Base-by-base conservation (phyloP, 768 basidiomycete species). In the Lactarius vividus region DNA sequence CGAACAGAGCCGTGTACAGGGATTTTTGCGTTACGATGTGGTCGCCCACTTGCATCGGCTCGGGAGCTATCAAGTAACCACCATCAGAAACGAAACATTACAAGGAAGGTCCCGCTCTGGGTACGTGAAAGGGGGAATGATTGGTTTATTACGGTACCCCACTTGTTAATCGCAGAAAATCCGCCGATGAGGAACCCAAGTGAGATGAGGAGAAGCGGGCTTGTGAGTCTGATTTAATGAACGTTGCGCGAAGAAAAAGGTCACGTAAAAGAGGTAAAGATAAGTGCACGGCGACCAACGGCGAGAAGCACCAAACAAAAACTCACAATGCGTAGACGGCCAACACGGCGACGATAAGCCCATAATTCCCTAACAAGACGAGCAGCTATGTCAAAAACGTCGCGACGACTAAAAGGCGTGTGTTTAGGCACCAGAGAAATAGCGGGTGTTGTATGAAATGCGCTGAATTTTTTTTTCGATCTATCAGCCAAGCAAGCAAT, bases 371-470 rank as follows among this genome's bases (percentile, higher is more conserved):
- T 85, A 78, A 69, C 68, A 69, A 75, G 40, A 18, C 4, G 61
- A 64, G 10, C 44, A 56, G 33, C 15, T 8, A 56, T 20, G 62
- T 44, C 37, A 26, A 26, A 35, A 35, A 18, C 5, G 18, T 35
- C 28, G 29, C 16, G 1, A 44, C 29, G 6, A 37, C 35, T 23
- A 20, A 23, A 8, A 5, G 16, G 11, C 7, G 3, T n/a, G 7
- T 15, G 18, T 29, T 0, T 20, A 66, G 74, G 62, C 67, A 88
- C 88, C 88, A 64, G 91, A 92, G 77, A 92, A 92, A 74, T 92
- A 92, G 57, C 91, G 88, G 46, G 94, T 94, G 79, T 96, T 96
- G 81, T 96, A 94, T 28, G 92, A 92, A 84, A 96, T 92, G 65
- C 94, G 87, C 93, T 94, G 73, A n/a, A 61, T 46, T 35, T 61